A percentile compares a stretch with the other conserved stretches of the same genome.
phyloP scores from a whole-genome alignment of 179 eudicot species.

The Monotropa hypopitys region DNA sequence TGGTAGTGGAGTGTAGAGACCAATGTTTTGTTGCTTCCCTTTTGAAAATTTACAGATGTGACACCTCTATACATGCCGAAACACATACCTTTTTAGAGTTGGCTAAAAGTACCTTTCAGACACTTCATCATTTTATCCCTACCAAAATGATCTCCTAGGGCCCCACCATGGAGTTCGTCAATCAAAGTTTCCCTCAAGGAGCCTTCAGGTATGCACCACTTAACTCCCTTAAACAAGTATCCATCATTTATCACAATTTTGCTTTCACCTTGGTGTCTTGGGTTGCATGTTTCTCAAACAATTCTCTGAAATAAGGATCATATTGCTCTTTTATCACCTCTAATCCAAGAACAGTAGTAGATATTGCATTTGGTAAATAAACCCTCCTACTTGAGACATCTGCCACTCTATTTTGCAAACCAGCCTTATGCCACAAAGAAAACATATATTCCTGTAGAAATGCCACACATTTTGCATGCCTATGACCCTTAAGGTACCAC shows the following conservation, averaged over 20 bases:
- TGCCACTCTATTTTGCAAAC: not conserved
- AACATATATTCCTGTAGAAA: not conserved
- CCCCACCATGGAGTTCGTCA: not conserved
- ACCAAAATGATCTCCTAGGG: not conserved
- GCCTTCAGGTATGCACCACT: not conserved
- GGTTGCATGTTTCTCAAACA: not conserved
- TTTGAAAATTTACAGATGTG: not conserved
- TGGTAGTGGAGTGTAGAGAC: not conserved
- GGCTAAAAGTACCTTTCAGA: not conserved
- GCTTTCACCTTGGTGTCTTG: not conserved
- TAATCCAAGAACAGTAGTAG: not conserved
- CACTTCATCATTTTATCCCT: not conserved
- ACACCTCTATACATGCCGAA: not conserved
- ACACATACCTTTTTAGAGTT: not conserved
- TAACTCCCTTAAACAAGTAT: not conserved
- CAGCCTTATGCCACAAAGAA: not conserved
- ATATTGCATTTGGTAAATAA: not conserved
- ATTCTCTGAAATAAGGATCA: not conserved
- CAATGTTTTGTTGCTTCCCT: not conserved
- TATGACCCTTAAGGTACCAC: not conserved
- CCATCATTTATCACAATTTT: not conserved
- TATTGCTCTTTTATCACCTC: not conserved
- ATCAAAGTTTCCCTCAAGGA: not conserved
- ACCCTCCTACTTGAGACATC: not conserved
- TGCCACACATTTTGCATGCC: conserved; percentile 2